phyloP scores from a whole-genome alignment of 352 stramenopile species.

The Phytophthora citrophthora region DNA sequence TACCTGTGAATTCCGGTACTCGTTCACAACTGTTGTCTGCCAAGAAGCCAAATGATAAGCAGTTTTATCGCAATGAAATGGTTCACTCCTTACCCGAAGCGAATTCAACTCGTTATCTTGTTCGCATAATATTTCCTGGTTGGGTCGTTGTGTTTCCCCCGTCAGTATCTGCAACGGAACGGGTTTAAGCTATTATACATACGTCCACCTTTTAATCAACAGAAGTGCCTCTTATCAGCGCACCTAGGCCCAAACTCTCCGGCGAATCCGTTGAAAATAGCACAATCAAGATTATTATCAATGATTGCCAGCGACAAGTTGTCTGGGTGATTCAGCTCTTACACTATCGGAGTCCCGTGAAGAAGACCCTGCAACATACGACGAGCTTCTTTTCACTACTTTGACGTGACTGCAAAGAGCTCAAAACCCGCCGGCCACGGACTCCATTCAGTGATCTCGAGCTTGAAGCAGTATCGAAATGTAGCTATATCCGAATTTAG shows the following conservation, averaged over 20 bases:
- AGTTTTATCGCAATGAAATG: neutral
- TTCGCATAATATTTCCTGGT: slow-evolving; percentile 43
- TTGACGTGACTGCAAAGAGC: slow-evolving; percentile 51
- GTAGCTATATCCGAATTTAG: slow-evolving; percentile 5
- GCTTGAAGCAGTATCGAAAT: slow-evolving; percentile 9
- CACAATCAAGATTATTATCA: too few relatives aligned
- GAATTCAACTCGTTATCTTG: slow-evolving; percentile 40
- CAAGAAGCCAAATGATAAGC: neutral
- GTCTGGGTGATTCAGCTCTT: neutral
- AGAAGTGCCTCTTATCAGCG: neutral
- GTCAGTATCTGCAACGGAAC: slow-evolving; percentile 4
- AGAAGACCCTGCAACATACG: neutral
- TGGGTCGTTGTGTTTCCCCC: slow-evolving; percentile 10
- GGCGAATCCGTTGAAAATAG: slow-evolving; percentile 13
- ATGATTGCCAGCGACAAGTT: too few relatives aligned
- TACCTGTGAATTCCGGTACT: slow-evolving; percentile 48
- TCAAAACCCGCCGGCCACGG: slow-evolving; percentile 28
- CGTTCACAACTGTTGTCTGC: slow-evolving; percentile 36
- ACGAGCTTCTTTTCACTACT: slow-evolving; percentile 22
- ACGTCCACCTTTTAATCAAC: too few relatives aligned
- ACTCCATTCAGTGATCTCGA: slow-evolving; percentile 20
- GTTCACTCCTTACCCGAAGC: too few relatives aligned
- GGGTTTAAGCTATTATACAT: too few relatives aligned
- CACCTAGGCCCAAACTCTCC: slow-evolving; percentile 8
- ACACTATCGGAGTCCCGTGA: slow-evolving; percentile 1